phyloP scores from a whole-genome alignment of 768 basidiomycete genomes.

The Hortiboletus flavorubellus region DNA sequence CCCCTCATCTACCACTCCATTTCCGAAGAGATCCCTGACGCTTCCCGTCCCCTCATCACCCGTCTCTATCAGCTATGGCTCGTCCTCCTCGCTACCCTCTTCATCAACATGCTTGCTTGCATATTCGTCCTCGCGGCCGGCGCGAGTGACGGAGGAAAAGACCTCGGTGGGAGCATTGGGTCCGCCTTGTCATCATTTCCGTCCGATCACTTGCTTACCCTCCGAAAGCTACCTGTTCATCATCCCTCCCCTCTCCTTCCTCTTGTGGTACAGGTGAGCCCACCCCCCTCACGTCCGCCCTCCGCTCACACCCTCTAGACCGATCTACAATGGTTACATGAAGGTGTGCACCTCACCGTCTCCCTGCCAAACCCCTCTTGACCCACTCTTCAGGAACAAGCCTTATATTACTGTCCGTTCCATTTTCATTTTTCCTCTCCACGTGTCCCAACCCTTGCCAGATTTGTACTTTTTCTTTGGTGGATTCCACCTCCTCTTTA shows the following conservation, averaged over 20 bases:
- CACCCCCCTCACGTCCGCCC: slow-evolving; percentile 7
- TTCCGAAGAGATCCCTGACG: slow-evolving; percentile 82
- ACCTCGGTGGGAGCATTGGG: slow-evolving; percentile 82
- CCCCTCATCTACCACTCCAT: slow-evolving; percentile 96
- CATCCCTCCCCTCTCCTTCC: slow-evolving; percentile 77
- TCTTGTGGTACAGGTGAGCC: slow-evolving; percentile 90
- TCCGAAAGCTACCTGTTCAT: slow-evolving; percentile 67
- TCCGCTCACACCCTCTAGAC: slow-evolving; percentile 43
- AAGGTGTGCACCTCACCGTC: slow-evolving; percentile 53
- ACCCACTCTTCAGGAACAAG: slow-evolving; percentile 68
- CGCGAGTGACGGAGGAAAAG: slow-evolving; percentile 68
- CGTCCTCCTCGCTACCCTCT: slow-evolving; percentile 72
- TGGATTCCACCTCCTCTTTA: slow-evolving; percentile 92
- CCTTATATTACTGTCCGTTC: slow-evolving; percentile 84
- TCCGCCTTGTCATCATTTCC: slow-evolving; percentile 36
- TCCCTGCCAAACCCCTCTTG: slow-evolving; percentile 25
- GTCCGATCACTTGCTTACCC: slow-evolving; percentile 17
- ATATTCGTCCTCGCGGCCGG: slow-evolving; percentile 83
- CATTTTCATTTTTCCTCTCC: slow-evolving; percentile 14
- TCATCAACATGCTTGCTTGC: slow-evolving; percentile 89
- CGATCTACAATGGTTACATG: slow-evolving; percentile 97
- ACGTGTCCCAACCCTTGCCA: slow-evolving; percentile 31
- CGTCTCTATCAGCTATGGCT: slow-evolving; percentile 95
- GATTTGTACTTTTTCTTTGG: slow-evolving; percentile 97
- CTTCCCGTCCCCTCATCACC: slow-evolving; percentile 73